Base-by-base conservation (phyloP, 257 asterid genomes). In the Ophiorrhiza pumila region DNA sequence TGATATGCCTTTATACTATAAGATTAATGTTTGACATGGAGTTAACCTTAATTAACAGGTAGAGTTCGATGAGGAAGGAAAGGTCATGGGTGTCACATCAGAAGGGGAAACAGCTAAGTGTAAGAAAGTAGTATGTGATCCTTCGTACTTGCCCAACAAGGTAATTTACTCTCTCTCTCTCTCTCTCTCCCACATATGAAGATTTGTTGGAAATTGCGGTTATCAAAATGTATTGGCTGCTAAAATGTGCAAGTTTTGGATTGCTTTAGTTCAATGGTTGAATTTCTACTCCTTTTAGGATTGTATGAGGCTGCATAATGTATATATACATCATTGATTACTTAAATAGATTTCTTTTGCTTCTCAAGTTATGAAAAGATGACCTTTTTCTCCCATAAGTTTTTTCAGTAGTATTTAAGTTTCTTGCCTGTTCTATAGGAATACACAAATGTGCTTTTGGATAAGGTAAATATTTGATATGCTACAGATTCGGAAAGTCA, bases 61-160 rank as follows among this genome's bases (percentile, higher is more conserved):
- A 14, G 98, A 91, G 90, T 91, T 89, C 82, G 75, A 91, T 41
- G 96, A 78, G 58, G 96, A 89, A 84, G 98, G 98, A 74, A 88
- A 88, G 86, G 96, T 86, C 49, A 81, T 85, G 72, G 98, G 98
- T 56, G 98, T 93, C 72, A 88, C 97, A 27, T 91, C 98, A 41
- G 98, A 91, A 85, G 98, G 97, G 64, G 98, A 93, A 85, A 93
- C 98, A 68, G 98, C 98, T 31, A 88, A 80, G 85, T 91, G 96
- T 87, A 93, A 93, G 79, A 89, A 93, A 80, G 94, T 93, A 80
- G 98, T 93, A 32, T 93, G 98, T 7, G 98, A 93, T 80, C 97
- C 98, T 77, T 93, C 98, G 29, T 93, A 93, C 87, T 88, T 93
- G 81, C 39, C 91, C 78, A 79, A 74, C 85, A 93, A 93, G 98